Evolutionary conservation across 768 basidiomycete species (phyloP).

Genomic region (Amanita inopinata): DNA sequence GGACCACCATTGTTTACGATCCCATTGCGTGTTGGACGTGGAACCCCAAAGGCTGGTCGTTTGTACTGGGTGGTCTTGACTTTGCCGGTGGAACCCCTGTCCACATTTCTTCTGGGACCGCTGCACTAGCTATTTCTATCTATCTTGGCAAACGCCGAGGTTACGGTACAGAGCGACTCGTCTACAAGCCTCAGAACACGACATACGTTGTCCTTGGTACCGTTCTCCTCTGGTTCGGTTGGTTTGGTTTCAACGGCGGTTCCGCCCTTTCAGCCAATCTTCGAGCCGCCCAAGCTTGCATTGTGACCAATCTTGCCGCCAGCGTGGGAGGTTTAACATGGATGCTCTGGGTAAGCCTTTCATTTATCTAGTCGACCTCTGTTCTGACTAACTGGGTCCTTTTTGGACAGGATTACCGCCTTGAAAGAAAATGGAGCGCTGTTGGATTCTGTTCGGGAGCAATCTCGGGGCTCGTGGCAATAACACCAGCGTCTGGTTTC

Average conservation of each 20-base stretch:
- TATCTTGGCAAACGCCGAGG: conserved; percentile 88
- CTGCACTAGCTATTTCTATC: conserved; percentile 83
- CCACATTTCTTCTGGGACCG: conserved; percentile 90
- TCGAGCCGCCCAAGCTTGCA: conserved; percentile 80
- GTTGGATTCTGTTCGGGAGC: conserved; percentile 97
- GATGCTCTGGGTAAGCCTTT: conserved; percentile 70
- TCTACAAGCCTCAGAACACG: conserved; percentile 91
- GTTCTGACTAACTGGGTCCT: neutral
- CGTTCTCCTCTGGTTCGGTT: conserved; percentile 88
- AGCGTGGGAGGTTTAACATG: conserved; percentile 82
- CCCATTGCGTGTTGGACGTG: conserved; percentile 97
- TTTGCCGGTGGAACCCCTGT: conserved; percentile 96
- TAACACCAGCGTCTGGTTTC: conserved; percentile 77
- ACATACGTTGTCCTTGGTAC: conserved; percentile 93
- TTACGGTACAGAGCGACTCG: conserved; percentile 82
- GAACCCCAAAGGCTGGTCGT: conserved; percentile 75
- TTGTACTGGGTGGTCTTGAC: conserved; percentile 72
- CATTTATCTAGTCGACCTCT: neutral
- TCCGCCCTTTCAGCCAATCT: conserved; percentile 84
- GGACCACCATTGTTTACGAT: conserved; percentile 86
- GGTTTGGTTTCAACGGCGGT: conserved; percentile 96
- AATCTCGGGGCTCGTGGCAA: conserved; percentile 82
- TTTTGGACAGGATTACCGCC: conserved; percentile 64
- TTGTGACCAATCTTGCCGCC: conserved; percentile 90
- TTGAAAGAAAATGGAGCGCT: conserved; percentile 88